Evolutionary conservation across 495 filamentous ascomycete species (phyloP).

Genomic region (Letharia columbiana): DNA sequence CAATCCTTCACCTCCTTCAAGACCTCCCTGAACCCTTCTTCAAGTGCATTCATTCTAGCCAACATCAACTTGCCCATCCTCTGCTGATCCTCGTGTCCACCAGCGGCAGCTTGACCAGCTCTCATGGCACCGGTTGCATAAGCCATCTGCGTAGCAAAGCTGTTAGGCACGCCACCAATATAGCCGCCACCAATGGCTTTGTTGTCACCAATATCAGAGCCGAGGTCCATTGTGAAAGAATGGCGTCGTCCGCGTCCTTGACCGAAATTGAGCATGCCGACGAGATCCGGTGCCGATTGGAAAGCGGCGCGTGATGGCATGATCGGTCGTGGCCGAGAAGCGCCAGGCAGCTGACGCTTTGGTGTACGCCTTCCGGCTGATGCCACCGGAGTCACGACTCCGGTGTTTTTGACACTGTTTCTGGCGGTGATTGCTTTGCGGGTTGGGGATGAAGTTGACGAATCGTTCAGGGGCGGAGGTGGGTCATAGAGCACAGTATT

Average conservation of each 20-base stretch:
- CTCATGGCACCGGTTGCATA: constrained; percentile 51
- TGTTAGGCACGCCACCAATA: constrained; percentile 55
- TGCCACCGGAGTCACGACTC: constrained; percentile 36
- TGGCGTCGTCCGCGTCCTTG: constrained; percentile 34
- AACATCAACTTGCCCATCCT: constrained; percentile 75
- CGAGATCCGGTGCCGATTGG: constrained; percentile 46
- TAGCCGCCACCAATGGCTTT: constrained; percentile 46
- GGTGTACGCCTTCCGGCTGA: constrained; percentile 40
- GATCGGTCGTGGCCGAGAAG: constrained; percentile 41
- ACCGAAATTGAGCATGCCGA: constrained; percentile 36
- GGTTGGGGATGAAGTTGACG: constrained; percentile 30
- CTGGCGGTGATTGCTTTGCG: constrained; percentile 36
- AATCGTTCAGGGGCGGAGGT: constrained; percentile 24
- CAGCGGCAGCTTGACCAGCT: constrained; percentile 22
- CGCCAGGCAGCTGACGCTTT: constrained; percentile 29
- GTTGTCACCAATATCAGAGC: constrained; percentile 66
- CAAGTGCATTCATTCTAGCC: constrained; percentile 84
- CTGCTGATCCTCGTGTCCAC: constrained; percentile 50
- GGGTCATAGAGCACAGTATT: constrained; percentile 72
- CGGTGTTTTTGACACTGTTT: constrained; percentile 42
- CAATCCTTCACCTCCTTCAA: constrained; percentile 73
- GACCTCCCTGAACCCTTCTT: constrained; percentile 75
- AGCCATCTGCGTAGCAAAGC: constrained; percentile 71
- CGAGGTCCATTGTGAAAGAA: constrained; percentile 57
- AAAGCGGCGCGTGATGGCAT: constrained; percentile 41